Conservation (phyloP, 768 basidiomycete species). For the Tricholoma bakamatsutake region DNA sequence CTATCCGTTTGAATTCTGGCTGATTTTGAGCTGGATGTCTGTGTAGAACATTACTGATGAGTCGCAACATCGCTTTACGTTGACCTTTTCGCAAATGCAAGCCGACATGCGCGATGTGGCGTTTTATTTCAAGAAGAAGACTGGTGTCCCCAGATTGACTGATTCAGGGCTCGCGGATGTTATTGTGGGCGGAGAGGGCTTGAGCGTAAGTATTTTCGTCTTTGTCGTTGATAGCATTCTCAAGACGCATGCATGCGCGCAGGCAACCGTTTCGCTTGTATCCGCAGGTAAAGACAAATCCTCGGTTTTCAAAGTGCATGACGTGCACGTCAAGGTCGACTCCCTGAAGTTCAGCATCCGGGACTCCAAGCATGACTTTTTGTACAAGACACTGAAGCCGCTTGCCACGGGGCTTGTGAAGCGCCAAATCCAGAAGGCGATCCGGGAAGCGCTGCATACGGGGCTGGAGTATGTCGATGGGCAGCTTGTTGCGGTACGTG, state of each 20-base stretch:
- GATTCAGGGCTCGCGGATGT: slow-evolving; percentile 88
- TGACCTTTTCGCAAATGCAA: slow-evolving; percentile 82
- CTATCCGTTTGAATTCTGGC: background rate
- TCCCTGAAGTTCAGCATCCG: slow-evolving; percentile 86
- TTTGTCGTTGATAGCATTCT: background rate
- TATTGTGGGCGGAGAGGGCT: slow-evolving; percentile 75
- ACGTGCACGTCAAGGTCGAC: slow-evolving; percentile 77
- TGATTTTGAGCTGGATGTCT: background rate
- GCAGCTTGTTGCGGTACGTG: slow-evolving; percentile 84
- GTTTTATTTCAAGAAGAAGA: slow-evolving; percentile 87
- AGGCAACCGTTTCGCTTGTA: slow-evolving; percentile 58
- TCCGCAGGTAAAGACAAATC: slow-evolving; percentile 55
- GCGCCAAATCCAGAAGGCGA: slow-evolving; percentile 51
- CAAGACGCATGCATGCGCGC: background rate
- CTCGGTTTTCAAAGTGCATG: slow-evolving; percentile 68
- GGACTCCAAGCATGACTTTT: slow-evolving; percentile 83
- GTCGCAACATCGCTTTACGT: slow-evolving; percentile 62
- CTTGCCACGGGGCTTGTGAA: slow-evolving; percentile 82
- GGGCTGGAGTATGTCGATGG: slow-evolving; percentile 86
- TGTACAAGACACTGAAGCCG: slow-evolving; percentile 82
- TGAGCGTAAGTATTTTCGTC: slow-evolving; percentile 42
- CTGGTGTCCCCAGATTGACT: slow-evolving; percentile 69
- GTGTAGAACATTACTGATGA: slow-evolving; percentile 41
- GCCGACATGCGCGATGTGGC: slow-evolving; percentile 92
- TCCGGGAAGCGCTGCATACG: slow-evolving; percentile 64